Conservation (phyloP, 495 filamentous ascomycete species). For the Lasiosphaeria miniovina region DNA sequence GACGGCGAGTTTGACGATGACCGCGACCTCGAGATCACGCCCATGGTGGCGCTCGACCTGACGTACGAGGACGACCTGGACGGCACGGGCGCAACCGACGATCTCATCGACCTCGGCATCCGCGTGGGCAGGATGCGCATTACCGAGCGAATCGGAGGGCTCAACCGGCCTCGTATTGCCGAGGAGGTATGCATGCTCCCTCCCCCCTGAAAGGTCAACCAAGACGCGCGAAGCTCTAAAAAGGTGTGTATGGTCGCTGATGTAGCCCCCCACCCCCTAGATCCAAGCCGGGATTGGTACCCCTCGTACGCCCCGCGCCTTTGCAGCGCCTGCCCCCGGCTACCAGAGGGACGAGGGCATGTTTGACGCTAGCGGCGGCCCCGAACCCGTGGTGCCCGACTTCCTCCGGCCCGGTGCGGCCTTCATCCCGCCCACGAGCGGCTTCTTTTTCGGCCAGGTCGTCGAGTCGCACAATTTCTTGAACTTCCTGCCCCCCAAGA, state of each 20-base stretch:
- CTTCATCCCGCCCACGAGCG: constrained; percentile 59
- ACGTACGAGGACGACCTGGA: constrained; percentile 61
- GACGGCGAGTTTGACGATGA: constrained; percentile 47
- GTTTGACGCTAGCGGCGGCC: constrained; percentile 14
- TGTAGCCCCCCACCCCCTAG: constrained; percentile 7
- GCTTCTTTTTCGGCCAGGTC: constrained; percentile 62
- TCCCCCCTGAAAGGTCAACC: not conserved
- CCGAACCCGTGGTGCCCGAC: constrained; percentile 29
- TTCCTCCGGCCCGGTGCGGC: constrained; percentile 50
- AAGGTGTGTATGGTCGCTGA: not conserved
- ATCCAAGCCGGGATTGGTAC: constrained; percentile 27
- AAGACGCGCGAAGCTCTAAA: not conserved
- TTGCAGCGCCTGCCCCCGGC: not conserved
- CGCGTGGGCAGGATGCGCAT: constrained; percentile 68
- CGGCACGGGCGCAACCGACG: constrained; percentile 44
- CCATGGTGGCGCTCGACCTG: constrained; percentile 57
- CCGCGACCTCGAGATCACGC: constrained; percentile 50
- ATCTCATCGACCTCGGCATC: constrained; percentile 67
- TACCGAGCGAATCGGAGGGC: constrained; percentile 65
- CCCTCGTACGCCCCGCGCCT: not conserved
- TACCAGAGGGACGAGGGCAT: not conserved
- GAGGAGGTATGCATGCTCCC: constrained; percentile 55
- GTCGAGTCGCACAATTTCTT: constrained; percentile 47
- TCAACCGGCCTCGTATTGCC: constrained; percentile 57
- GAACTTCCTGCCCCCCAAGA: constrained; percentile 52